Evolutionary conservation across 1,139 yeast species (phyloP), one percentile per base, ranked within the genome.

Genomic region (Sporopachydermia cereana): DNA sequence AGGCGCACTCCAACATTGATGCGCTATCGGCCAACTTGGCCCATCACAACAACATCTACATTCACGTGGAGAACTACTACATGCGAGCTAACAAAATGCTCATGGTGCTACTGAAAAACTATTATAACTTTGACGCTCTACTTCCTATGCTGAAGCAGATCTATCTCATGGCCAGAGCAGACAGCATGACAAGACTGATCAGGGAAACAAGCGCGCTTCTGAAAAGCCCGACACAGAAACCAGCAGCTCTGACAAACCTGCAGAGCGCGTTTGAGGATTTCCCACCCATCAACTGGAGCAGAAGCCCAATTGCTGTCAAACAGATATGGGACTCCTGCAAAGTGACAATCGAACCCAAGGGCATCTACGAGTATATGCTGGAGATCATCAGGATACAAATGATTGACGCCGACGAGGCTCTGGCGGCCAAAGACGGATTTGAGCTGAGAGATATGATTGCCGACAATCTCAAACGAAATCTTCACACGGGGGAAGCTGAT

Each of bases 371-470:
- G 17, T 76, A 79, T 46, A 69, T 85, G n/a, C 66, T 74, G 45
- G 77, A 77, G 52, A 78, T 84, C 45, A 69, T 83, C 53, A 76
- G 69, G 51, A 78, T 80, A 2, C 74, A 75, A 49, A 77, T 84
- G 1, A 69, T 81, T 47, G 84, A 78, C 55, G 77, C 84, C 0
- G 76, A 74, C 43, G 68, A 68, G 43, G 72, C 74, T 0, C 58
- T 76, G 25, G 61, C 64, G 14, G 58, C 68, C 1, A 60, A 65
- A 29, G 68, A 68, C 48, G 54, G 68, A 9, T 66, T 66, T 24
- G 58, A 72, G 0, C 57, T 74, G 46, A 66, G 66, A 47, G 57
- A 58, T 23, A 51, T 71, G 44, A 60, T 74, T 30, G 66, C 64
- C 44, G 63, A 64, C 43, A 66, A 76, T 1, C 52, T 71, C 17